Evolutionary conservation across 2,329 filamentous ascomycete genomes (phyloP).

Genomic region (Aspergillus sp.): DNA sequence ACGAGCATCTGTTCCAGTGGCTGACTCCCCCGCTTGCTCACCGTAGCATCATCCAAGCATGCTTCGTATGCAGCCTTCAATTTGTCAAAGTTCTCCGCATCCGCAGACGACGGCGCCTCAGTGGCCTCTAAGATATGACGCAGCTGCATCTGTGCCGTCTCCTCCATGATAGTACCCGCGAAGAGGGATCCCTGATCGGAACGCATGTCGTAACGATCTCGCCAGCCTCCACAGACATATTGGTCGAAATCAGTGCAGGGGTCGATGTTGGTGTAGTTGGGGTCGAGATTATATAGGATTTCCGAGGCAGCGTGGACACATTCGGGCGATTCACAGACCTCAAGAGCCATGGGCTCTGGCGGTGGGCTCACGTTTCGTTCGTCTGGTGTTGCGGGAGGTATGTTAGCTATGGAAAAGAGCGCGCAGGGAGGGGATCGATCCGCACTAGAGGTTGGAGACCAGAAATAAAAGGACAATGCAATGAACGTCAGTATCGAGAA

Average conservation of each 20-base stretch:
- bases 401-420: background rate
- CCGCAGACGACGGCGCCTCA: slow-evolving; percentile 23
- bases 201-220: slow-evolving; percentile 55
- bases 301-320: slow-evolving; percentile 57
- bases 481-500: slow-evolving; percentile 4
- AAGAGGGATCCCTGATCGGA: slow-evolving; percentile 55
- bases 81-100: slow-evolving; percentile 52
- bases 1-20: slow-evolving; percentile 52
- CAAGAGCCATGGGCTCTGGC: slow-evolving; percentile 10
- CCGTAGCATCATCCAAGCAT: slow-evolving; percentile 55
- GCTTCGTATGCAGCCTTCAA: slow-evolving; percentile 57
- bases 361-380: slow-evolving; percentile 6
- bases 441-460: slow-evolving; percentile 5
- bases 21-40: slow-evolving; percentile 47
- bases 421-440: no score
- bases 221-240: slow-evolving; percentile 60
- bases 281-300: slow-evolving; percentile 54
- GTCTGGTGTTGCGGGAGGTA: slow-evolving; percentile 2
- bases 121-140: slow-evolving; percentile 56
- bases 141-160: slow-evolving; percentile 51
- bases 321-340: slow-evolving; percentile 49
- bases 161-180: slow-evolving; percentile 53
- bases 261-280: slow-evolving; percentile 55
- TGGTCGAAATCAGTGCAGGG: slow-evolving; percentile 63
- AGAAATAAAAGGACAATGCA: slow-evolving; percentile 6